Base-by-base conservation (phyloP, 1,139 yeast species). In the Kodamaea derodonti region DNA sequence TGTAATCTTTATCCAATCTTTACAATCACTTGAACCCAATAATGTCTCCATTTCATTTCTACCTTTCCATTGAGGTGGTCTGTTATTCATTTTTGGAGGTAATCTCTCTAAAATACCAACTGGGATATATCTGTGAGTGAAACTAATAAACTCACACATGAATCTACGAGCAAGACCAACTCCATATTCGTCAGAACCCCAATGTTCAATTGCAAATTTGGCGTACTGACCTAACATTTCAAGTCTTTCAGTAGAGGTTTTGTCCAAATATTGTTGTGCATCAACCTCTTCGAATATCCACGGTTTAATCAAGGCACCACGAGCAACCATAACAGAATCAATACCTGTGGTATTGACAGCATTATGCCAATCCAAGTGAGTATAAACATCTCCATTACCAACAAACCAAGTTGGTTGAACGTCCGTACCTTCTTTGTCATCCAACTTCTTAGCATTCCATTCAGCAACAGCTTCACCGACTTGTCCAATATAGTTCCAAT, bases 221-320 rank as follows among this genome's bases (percentile, higher is more conserved):
- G 95, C 78, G 54, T 80, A 92, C 35, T 71, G 72, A 43, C 69
- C 69, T 48, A 90, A 61, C 36, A 83, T 77, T 22, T 81, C 95
- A 39, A 92, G 72, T 58, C 99, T 77, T 60, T 92, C 97, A 25
- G 80, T 68, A n/a, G 96, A 81, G 3, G 87, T 70, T 61, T 92
- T 94, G 60, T 92, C 99, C 45, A 92, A 62, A 54, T 88, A 83
- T 58, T 92, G 97, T 51, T 80, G 79, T 7, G 94, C 72, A 38
- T 90, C 94, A 35, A 94, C 78, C 62, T 92, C 99, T 64, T 94
- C 97, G 51, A 92, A 92, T 32, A 92, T 86, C 99, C 99, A 92
- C 31, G 99, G 99, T 61, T 94, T 92, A 57, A 94, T 90, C 46
- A 92, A 75, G 1, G 97, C 97, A 36, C 97, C 98, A 50, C 99